Evolutionary conservation across 345 rosid species (phyloP).

Genomic region (Mercurialis annua): DNA sequence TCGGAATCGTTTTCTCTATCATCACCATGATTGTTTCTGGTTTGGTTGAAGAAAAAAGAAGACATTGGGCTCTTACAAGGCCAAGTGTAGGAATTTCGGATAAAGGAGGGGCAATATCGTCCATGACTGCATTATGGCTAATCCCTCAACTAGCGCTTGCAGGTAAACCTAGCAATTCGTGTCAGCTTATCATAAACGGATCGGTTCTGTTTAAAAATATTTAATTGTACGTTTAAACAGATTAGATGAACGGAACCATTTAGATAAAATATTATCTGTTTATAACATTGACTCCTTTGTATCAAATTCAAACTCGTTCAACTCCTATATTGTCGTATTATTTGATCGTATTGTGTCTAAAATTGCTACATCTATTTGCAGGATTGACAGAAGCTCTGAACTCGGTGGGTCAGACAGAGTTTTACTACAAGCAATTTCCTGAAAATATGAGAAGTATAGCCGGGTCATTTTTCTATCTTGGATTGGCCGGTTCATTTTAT

Average conservation of each 20-base stretch:
- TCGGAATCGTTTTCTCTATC: slow-evolving; percentile 17
- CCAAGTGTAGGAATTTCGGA: slow-evolving; percentile 8
- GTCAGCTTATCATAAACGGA: no score
- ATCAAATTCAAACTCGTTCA: no score
- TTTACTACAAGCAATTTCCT: slow-evolving; percentile 30
- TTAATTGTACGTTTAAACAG: no score
- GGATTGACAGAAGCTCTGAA: slow-evolving; percentile 23
- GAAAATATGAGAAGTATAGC: slow-evolving; percentile 28
- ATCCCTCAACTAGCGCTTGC: slow-evolving; percentile 22
- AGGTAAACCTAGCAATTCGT: no score
- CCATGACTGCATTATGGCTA: slow-evolving; percentile 20
- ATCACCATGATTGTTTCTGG: slow-evolving; percentile 8
- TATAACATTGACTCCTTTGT: no score
- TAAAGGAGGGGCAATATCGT: slow-evolving; percentile 8
- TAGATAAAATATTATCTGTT: no score
- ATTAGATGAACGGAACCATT: no score
- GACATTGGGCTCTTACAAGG: slow-evolving; percentile 1
- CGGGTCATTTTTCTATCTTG: slow-evolving; percentile 14
- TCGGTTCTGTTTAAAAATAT: no score
- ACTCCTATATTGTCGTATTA: no score
- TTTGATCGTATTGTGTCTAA: no score
- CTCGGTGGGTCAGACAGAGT: slow-evolving; percentile 18
- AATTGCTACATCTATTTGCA: no score
- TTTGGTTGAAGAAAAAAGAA: slow-evolving; percentile 12
- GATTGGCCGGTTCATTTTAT: slow-evolving; percentile 9